Evolutionary conservation across 768 basidiomycete species (phyloP), one percentile per base, ranked within the genome.

Genomic region (Leccinum broughii): DNA sequence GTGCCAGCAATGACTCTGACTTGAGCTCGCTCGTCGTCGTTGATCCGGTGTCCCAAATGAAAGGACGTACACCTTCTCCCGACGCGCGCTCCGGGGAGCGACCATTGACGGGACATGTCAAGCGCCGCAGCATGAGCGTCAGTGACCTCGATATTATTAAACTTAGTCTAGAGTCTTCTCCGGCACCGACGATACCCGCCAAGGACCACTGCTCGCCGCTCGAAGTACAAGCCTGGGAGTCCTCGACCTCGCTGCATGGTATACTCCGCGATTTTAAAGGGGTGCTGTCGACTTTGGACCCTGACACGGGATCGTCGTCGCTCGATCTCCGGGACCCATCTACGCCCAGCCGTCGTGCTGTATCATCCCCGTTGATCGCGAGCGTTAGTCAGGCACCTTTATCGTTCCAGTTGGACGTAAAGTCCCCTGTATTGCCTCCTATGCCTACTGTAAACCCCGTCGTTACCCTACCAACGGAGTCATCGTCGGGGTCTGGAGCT

Each of bases 251-350:
- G 5, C 72, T 90, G 37, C 80, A 78, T 68, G 87, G 86, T 44
- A 82, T 92, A 62, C 76, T 92, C 53, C 83, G 81, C 64, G 86
- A 92, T 61, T 88, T 93, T 75, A 82, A 84, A 73, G 89, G 87
- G 58, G 84, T 88, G 73, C 78, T 92, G 58, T 83, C 82, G 62
- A 83, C 86, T 60, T 75, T 91, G 62, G 89, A 88, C 63, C 81
- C 86, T 51, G 76, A 80, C 37, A 77, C 80, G 51, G 73, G 74
- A 44, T 71, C 82, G 30, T 72, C 82, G 51, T 71, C 79, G 24
- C 77, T 92, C 58, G 87, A 86, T 70, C 81, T 92, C 50, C 80
- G 76, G 61, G 87, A 90, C 70, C 88, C 88, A 7, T 83, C 85
- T 10, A 83, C 81, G 5, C 81, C 88, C 56, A 73, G 79, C 41